A percentile compares a stretch with the other conserved stretches of the same genome.
phyloP scores from a whole-genome alignment of 2,329 filamentous ascomycete genomes.

The Aureobasidium vineae region DNA sequence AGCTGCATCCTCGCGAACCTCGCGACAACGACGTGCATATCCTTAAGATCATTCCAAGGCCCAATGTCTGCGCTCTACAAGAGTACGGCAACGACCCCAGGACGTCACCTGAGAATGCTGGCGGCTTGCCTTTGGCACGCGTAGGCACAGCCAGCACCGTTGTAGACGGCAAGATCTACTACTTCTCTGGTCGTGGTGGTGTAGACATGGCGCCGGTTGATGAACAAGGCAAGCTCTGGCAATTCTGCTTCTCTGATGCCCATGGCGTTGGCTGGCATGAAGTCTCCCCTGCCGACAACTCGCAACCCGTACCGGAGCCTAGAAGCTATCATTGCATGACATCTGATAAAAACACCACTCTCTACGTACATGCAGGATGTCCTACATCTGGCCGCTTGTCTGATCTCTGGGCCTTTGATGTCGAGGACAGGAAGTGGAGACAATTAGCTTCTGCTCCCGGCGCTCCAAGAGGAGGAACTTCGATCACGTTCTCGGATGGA shows the following conservation, averaged over 20 bases:
- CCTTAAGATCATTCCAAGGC: conserved; percentile 40
- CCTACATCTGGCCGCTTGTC: conserved; percentile 60
- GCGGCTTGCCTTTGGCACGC: conserved; percentile 54
- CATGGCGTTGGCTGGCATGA: conserved; percentile 62
- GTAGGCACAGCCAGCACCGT: conserved; percentile 71
- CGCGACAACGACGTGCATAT: conserved; percentile 71
- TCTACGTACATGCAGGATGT: conserved; percentile 77
- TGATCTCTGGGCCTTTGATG: conserved; percentile 77
- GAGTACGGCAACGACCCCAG: not conserved
- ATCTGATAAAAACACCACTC: conserved; percentile 64
- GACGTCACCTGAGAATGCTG: conserved; percentile 44
- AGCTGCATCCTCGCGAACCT: conserved; percentile 63
- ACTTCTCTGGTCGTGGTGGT: conserved; percentile 78
- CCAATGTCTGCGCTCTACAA: not conserved
- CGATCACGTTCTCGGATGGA: conserved; percentile 62
- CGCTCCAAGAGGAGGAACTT: conserved; percentile 64
- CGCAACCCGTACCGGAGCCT: conserved; percentile 55
- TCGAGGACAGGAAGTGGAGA: conserved; percentile 63
- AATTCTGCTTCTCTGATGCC: conserved; percentile 58
- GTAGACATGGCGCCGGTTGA: conserved; percentile 67
- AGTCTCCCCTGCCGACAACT: conserved; percentile 55
- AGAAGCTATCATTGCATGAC: conserved; percentile 70
- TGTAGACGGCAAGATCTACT: conserved; percentile 68
- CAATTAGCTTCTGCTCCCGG: conserved; percentile 66
- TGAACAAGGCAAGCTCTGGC: conserved; percentile 73